Evolutionary conservation across 2,329 filamentous ascomycete species (phyloP).

Genomic region (Fusarium nelsonii): DNA sequence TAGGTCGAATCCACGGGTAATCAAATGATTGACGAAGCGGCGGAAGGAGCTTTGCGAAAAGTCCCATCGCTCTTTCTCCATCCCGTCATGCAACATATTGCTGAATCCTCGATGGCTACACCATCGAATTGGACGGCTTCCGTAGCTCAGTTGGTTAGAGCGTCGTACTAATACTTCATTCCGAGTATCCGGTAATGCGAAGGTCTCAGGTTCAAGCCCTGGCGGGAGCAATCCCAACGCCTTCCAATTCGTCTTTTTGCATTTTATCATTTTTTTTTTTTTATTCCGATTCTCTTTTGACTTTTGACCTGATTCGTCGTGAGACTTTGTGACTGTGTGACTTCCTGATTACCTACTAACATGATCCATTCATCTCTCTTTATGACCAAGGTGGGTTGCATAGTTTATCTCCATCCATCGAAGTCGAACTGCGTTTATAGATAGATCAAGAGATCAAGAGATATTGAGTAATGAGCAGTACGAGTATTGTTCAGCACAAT

Average conservation of each 20-base stretch:
- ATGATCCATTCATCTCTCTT: too few species aligned
- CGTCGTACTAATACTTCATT: slow-evolving; percentile 31
- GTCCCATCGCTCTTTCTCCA: not conserved
- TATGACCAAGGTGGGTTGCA: too few species aligned
- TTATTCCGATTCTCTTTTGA: too few species aligned
- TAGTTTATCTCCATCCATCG: too few species aligned
- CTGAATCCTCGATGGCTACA: rapidly evolving
- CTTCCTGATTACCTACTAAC: too few species aligned
- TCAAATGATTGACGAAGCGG: too few species aligned
- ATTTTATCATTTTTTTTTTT: not conserved
- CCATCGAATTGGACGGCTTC: slow-evolving; percentile 23
- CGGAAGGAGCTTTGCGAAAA: not conserved
- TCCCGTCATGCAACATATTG: rapidly evolving
- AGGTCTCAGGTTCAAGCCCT: slow-evolving; percentile 32
- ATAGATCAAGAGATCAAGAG: not conserved
- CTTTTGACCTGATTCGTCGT: too few species aligned
- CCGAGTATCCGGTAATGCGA: slow-evolving; percentile 25
- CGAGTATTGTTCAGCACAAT: too few species aligned
- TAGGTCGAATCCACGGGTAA: too few species aligned
- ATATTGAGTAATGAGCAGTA: not conserved
- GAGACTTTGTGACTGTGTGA: not conserved
- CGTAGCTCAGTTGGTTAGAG: slow-evolving; percentile 33
- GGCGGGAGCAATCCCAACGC: slow-evolving; percentile 26
- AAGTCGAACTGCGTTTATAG: too few species aligned
- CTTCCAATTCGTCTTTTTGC: slow-evolving; percentile 8